These are phyloP conservation scores for Beauveria sp. DNA, from an alignment of 2,329 filamentous ascomycete genomes.

Conservation along the genomic window DNA sequence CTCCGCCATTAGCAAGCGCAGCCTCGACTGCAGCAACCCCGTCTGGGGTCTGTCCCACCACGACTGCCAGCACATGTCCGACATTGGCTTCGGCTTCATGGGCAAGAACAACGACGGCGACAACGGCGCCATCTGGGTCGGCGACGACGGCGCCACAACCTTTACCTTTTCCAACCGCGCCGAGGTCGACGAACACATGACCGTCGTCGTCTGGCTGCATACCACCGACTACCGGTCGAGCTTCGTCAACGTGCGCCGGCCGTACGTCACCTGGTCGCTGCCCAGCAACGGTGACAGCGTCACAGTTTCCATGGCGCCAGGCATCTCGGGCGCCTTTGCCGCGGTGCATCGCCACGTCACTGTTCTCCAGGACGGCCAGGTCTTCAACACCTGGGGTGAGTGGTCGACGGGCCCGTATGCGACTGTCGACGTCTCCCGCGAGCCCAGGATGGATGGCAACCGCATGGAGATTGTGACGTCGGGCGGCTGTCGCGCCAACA, in stretches of 20 bases:
- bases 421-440: constrained; percentile 34
- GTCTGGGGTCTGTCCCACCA: constrained; percentile 16
- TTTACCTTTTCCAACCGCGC: constrained; percentile 23
- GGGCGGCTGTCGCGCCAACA: constrained; percentile 32
- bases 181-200: constrained; percentile 15
- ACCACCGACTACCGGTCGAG: constrained; percentile 13
- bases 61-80: constrained; percentile 22
- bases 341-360: constrained; percentile 24
- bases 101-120: constrained; percentile 18
- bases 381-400: constrained; percentile 37
- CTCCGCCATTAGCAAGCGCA: background rate
- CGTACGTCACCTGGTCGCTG: constrained; percentile 31
- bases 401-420: constrained; percentile 30
- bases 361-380: constrained; percentile 29
- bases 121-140: constrained; percentile 24
- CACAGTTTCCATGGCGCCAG: constrained; percentile 29
- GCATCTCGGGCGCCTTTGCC: constrained; percentile 32
- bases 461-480: constrained; percentile 25
- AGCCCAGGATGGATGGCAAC: constrained; percentile 37
- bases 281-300: constrained; percentile 23
- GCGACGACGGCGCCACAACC: constrained; percentile 20
- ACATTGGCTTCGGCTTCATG: constrained; percentile 20
- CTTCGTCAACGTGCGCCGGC: constrained; percentile 21
- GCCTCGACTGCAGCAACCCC: constrained; percentile 14
- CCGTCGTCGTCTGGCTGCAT: constrained; percentile 22